Evolutionary conservation across 768 basidiomycete species (phyloP).

Genomic region (Tephrocybe sp.): DNA sequence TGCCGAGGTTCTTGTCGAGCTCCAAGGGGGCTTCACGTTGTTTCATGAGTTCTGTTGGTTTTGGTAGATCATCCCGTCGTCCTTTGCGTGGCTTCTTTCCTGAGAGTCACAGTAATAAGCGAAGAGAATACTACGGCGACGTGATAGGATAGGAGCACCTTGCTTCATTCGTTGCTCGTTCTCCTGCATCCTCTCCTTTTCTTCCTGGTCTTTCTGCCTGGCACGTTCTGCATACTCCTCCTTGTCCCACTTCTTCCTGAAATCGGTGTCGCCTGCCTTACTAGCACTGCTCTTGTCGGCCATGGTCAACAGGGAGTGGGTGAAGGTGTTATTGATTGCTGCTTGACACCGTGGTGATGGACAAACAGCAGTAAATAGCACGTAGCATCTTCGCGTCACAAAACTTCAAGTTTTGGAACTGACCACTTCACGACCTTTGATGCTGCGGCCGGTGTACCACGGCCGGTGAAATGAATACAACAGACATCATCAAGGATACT

Average conservation of each 20-base stretch:
- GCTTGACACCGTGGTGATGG: constrained; percentile 5
- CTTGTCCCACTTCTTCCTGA: constrained; percentile 93
- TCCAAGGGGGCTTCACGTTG: constrained; percentile 81
- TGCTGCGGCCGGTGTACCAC: constrained; percentile 11
- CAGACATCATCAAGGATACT: constrained; percentile 32
- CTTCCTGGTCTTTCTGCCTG: constrained; percentile 75
- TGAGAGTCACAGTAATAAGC: constrained; percentile 27
- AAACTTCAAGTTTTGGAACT: background rate
- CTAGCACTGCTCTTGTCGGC: constrained; percentile 38
- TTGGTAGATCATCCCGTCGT: constrained; percentile 76
- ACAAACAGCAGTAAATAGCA: constrained; percentile 11
- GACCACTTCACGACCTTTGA: constrained; percentile 10
- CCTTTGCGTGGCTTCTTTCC: constrained; percentile 81
- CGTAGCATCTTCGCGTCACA: constrained; percentile 4
- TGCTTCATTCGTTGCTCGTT: constrained; percentile 83
- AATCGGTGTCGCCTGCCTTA: constrained; percentile 66
- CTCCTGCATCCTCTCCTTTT: constrained; percentile 79
- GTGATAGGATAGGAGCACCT: constrained; percentile 43
- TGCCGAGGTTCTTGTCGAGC: constrained; percentile 91
- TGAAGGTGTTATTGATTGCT: background rate
- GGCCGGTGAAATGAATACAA: constrained; percentile 18
- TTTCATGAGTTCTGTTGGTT: constrained; percentile 92
- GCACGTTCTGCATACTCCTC: constrained; percentile 86
- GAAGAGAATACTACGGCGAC: background rate
- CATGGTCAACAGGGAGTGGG: constrained; percentile 22